Conservation (phyloP, 23 red algal species). For the Gracilaria gracilis region DNA sequence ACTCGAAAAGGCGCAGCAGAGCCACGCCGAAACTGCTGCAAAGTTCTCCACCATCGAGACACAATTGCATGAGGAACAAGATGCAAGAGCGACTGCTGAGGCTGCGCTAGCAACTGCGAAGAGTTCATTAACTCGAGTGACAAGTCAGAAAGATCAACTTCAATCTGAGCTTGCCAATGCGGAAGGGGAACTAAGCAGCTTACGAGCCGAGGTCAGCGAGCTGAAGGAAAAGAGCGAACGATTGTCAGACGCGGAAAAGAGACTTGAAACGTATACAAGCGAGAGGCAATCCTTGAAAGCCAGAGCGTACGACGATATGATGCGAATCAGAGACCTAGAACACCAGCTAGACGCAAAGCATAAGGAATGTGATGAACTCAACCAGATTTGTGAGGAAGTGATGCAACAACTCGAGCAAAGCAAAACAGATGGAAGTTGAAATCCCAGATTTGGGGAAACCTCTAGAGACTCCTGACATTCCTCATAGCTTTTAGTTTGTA, state of each 20-base stretch:
- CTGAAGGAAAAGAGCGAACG: conserved; percentile 8
- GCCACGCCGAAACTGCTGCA: conserved; percentile 52
- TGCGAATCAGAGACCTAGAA: conserved; percentile 64
- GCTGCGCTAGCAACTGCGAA: conserved; percentile 45
- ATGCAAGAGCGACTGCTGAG: conserved; percentile 28
- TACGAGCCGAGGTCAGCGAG: conserved; percentile 30
- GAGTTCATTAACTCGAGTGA: conserved; percentile 30
- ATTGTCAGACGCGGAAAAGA: conserved; percentile 14
- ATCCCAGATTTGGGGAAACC: neutral
- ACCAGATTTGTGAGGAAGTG: conserved; percentile 47
- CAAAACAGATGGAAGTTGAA: conserved; percentile 11
- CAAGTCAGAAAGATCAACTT: conserved; percentile 43
- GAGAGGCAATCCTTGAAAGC: conserved; percentile 67
- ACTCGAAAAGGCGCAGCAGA: conserved; percentile 24
- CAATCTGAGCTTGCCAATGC: conserved; percentile 23
- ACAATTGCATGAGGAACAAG: conserved; percentile 58
- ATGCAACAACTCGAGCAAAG: conserved; percentile 42
- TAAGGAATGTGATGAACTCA: conserved; percentile 66
- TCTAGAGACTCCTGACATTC: neutral
- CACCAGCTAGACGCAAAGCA: conserved; percentile 42
- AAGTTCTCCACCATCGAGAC: conserved; percentile 41
- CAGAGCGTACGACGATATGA: conserved; percentile 74
- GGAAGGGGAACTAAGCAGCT: conserved; percentile 42
- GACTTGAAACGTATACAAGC: conserved; percentile 15
- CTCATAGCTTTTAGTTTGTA: neutral